These are phyloP conservation scores for Austroboletus novae-zelandiae DNA, from an alignment of 1,284 basidiomycete species.

Conservation along the genomic window DNA sequence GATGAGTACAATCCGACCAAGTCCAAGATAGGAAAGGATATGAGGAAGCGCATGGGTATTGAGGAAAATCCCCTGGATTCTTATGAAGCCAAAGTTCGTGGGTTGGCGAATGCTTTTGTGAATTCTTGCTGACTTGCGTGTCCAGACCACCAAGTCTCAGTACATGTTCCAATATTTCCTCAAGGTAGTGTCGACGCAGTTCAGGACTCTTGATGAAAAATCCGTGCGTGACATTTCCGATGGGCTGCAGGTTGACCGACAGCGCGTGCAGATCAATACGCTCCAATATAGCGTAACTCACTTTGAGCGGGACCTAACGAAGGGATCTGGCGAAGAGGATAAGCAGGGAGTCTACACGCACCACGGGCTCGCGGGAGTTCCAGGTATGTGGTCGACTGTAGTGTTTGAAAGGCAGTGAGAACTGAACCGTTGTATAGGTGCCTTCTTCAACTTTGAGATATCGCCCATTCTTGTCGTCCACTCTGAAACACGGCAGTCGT, in stretches of 20 bases:
- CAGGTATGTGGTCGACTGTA: slow-evolving; percentile 46
- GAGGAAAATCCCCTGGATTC: slow-evolving; percentile 77
- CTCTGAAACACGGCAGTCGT: slow-evolving; percentile 87
- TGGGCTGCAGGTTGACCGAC: slow-evolving; percentile 4
- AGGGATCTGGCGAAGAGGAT: slow-evolving; percentile 59
- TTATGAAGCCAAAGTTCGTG: slow-evolving; percentile 58
- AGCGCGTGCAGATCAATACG: slow-evolving; percentile 57
- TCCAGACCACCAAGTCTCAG: slow-evolving; percentile 62
- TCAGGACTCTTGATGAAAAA: slow-evolving; percentile 77
- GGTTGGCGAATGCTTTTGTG: slow-evolving; percentile 1
- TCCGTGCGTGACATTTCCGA: slow-evolving; percentile 44
- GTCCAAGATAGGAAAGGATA: slow-evolving; percentile 56
- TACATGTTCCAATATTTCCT: slow-evolving; percentile 98
- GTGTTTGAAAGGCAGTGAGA: background rate
- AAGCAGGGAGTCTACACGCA: slow-evolving; percentile 74
- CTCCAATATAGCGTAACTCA: slow-evolving; percentile 95
- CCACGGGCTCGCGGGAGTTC: slow-evolving; percentile 79
- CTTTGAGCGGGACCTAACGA: slow-evolving; percentile 87
- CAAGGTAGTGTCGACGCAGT: slow-evolving; percentile 94
- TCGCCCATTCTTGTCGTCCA: slow-evolving; percentile 95
- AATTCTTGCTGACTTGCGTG: slow-evolving; percentile 5
- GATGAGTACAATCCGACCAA: slow-evolving; percentile 73
- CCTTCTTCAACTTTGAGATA: slow-evolving; percentile 97
- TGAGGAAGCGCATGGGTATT: slow-evolving; percentile 79
- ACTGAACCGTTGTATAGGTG: slow-evolving; percentile 41